A percentile compares a stretch with the other conserved stretches of the same genome.
phyloP scores from a whole-genome alignment of 2,329 filamentous ascomycete species.

The Westerdykella sp. region DNA sequence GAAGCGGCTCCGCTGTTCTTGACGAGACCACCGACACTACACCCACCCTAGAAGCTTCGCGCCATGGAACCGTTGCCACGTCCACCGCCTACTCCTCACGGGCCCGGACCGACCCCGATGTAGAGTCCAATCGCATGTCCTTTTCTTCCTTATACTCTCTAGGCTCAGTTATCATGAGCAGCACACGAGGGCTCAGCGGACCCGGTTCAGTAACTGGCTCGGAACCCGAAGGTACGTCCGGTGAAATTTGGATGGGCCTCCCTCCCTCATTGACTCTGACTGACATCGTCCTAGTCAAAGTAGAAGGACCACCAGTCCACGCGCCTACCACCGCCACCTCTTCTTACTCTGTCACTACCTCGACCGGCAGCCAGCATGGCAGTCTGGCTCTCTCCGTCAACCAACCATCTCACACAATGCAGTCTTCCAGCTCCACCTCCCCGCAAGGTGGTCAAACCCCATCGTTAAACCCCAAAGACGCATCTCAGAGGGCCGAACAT shows the following conservation, averaged over 20 bases:
- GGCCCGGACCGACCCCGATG: slow-evolving; percentile 42
- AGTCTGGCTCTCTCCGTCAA: slow-evolving; percentile 28
- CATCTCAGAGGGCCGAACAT: slow-evolving; percentile 7
- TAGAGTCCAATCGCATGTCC: slow-evolving; percentile 60
- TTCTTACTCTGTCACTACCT: slow-evolving; percentile 40
- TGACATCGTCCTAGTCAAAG: slow-evolving; percentile 18
- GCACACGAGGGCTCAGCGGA: slow-evolving; percentile 47
- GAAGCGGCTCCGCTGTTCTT: slow-evolving; percentile 36
- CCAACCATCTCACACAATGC: slow-evolving; percentile 1
- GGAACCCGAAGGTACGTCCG: slow-evolving; percentile 39
- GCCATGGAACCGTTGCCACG: slow-evolving; percentile 11
- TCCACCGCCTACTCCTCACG: slow-evolving; percentile 36
- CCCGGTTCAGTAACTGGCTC: slow-evolving; percentile 42
- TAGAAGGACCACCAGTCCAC: slow-evolving; percentile 23
- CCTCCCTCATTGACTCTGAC: slow-evolving; percentile 2
- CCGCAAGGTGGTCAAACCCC: slow-evolving; percentile 13
- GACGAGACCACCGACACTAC: slow-evolving; percentile 47
- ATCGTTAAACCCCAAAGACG: slow-evolving; percentile 6
- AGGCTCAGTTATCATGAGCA: slow-evolving; percentile 51
- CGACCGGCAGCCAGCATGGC: slow-evolving; percentile 41
- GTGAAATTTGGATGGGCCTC: neutral
- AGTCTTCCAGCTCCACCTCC: slow-evolving; percentile 10
- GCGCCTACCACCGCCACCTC: slow-evolving; percentile 38
- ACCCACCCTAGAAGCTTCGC: slow-evolving; percentile 25
- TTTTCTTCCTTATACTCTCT: slow-evolving; percentile 68